Evolutionary conservation across 2,329 filamentous ascomycete species (phyloP).

Genomic region (Colletotrichum brevisporum): DNA sequence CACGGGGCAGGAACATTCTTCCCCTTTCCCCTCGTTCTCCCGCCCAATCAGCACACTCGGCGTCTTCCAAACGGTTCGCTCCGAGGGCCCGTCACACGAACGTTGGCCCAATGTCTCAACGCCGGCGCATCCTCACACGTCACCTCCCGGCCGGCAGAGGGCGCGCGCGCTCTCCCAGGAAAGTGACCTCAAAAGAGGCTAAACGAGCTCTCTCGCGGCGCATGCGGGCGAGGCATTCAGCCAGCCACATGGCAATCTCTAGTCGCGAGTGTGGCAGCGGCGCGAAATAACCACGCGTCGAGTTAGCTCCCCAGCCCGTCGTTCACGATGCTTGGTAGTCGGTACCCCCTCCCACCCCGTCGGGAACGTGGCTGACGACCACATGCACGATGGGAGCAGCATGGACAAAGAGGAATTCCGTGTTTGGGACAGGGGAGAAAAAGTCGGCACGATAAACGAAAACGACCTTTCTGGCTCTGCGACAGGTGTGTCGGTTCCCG

Average conservation of each 20-base stretch:
- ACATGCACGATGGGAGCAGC: too few species aligned
- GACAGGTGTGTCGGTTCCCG: too few species aligned
- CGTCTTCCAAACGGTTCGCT: background rate
- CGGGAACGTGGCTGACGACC: background rate
- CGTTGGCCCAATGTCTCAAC: constrained; percentile 5
- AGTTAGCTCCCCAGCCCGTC: background rate
- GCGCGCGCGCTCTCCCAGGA: background rate
- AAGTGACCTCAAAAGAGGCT: background rate
- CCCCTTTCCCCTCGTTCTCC: background rate
- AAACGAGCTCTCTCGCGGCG: constrained; percentile 1
- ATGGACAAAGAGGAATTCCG: too few species aligned
- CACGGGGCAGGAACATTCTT: background rate
- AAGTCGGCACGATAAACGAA: too few species aligned
- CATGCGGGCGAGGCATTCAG: background rate
- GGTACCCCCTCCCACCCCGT: too few species aligned
- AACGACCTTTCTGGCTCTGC: too few species aligned
- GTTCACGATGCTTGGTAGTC: too few species aligned
- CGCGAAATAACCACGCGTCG: background rate
- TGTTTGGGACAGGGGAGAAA: too few species aligned
- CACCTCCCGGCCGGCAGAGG: background rate
- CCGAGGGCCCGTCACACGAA: background rate
- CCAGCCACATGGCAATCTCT: constrained; percentile 13
- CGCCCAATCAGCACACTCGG: constrained; percentile 3
- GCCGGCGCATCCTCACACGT: constrained; percentile 1
- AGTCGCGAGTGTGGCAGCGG: background rate